These are phyloP conservation scores for Boletus subcaerulescens DNA, from an alignment of 768 basidiomycete species.

Conservation along the genomic window DNA sequence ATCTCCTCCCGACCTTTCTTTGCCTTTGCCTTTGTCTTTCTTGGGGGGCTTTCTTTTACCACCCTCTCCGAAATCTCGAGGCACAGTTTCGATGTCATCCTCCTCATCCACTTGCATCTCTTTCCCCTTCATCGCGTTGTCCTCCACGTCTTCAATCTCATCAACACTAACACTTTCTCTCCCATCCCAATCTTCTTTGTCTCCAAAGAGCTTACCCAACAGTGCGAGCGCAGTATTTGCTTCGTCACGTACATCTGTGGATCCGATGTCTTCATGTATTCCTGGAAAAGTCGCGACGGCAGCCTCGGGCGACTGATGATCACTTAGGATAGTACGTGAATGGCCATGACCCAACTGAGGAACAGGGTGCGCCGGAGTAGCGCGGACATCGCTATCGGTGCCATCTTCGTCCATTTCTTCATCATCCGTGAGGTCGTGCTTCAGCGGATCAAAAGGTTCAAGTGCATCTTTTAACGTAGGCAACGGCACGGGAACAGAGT, in stretches of 20 bases:
- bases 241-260: conserved; percentile 13
- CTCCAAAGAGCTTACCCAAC: conserved; percentile 52
- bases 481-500: conserved; percentile 25
- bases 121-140: neutral
- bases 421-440: neutral
- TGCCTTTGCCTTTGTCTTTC: conserved; percentile 5
- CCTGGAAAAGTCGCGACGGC: neutral
- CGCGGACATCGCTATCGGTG: neutral
- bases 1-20: conserved; percentile 17
- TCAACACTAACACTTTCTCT: conserved; percentile 51
- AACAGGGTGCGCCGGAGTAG: no score
- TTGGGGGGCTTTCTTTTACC: neutral
- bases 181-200: conserved; percentile 56
- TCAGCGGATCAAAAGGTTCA: neutral
- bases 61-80: no score
- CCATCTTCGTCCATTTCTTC: neutral
- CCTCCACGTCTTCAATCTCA: conserved; percentile 42
- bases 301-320: neutral
- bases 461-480: neutral
- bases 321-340: neutral
- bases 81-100: neutral
- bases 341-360: neutral
- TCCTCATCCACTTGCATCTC: conserved; percentile 21
- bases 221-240: conserved; percentile 29
- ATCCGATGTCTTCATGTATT: neutral